Evolutionary conservation across 176 grass and related monocot genomes (phyloP), one percentile per base, ranked within the genome.

Genomic region (Avena sativa): DNA sequence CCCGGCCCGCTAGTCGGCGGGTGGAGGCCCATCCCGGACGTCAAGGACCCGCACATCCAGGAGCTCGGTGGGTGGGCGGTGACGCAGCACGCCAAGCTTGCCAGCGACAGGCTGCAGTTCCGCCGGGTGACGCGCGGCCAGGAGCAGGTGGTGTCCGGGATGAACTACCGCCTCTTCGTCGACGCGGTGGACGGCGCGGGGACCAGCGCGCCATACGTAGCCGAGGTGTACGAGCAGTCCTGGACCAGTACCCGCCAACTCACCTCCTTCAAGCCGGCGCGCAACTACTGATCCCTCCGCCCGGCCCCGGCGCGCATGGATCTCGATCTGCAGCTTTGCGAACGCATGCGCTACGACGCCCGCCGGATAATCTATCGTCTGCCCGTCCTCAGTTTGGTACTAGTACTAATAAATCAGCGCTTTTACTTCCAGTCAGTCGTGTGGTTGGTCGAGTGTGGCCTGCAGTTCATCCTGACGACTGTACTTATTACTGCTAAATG

Each of bases 131-230:
- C 74, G 16, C 32, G 75, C 60, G 92, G 87, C 13, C 63, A 94
- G 81, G 38, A 38, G 72, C 90, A 89, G 77, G 92, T 88, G 1
- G 90, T 92, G 50, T 12, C 79, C 38, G 90, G 92, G 43, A 83
- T 71, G 53, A 89, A 90, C 52, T 94, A 94, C 84, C 83, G 84
- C 53, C 78, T 94, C 67, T 10, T 84, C 69, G 70, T 91, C 14
- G 83, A 81, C 34, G 83, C 68, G 16, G 58, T 34, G 12, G 74
- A 76, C 70, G 38, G 21, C 9, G 3, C 13, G 1, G 83, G 86
- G 3, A 26, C 0, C 12, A 17, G 12, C 71, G 67, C 30, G 26
- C 19, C 50, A 5, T 91, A 89, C 61, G 21, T 80, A 13, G 87
- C 89, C 6, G 87, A 69, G 79, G 84, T 94, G 3, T 94, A 59